Conservation (phyloP, 306 rosid species). For the Astragalus glycyphyllos region DNA sequence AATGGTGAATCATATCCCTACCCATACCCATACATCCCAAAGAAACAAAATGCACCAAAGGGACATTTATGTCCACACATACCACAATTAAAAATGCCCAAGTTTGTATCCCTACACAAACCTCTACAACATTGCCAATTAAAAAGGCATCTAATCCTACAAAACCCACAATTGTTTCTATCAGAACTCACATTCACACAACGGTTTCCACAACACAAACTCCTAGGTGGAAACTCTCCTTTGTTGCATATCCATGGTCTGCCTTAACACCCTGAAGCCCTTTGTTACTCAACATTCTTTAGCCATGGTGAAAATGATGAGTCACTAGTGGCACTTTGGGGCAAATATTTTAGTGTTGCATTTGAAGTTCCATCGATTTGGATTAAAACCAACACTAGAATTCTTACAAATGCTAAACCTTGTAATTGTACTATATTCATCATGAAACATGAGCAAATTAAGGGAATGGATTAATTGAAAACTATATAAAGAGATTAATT, state of each 20-base stretch:
- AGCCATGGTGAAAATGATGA: slow-evolving; percentile 53
- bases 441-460: no score
- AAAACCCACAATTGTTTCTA: slow-evolving; percentile 61
- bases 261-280: slow-evolving; percentile 47
- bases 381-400: no score
- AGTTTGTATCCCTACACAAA: slow-evolving; percentile 53
- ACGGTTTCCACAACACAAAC: slow-evolving; percentile 58
- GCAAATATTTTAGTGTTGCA: no score
- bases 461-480: no score
- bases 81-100: slow-evolving; percentile 64
- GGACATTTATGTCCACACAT: slow-evolving; percentile 73
- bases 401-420: no score
- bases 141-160: slow-evolving; percentile 56
- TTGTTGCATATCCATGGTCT: slow-evolving; percentile 51
- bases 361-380: no score
- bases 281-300: slow-evolving; percentile 23
- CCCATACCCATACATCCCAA: slow-evolving; percentile 75
- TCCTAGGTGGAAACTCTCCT: slow-evolving; percentile 35
- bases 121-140: slow-evolving; percentile 66
- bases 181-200: slow-evolving; percentile 62
- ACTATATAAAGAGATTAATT: no score
- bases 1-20: not conserved
- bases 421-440: no score
- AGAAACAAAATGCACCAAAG: no score
- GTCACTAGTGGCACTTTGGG: slow-evolving; percentile 16